phyloP scores from a whole-genome alignment of 2,329 filamentous ascomycete genomes.

The Trichothecium sympodiale region DNA sequence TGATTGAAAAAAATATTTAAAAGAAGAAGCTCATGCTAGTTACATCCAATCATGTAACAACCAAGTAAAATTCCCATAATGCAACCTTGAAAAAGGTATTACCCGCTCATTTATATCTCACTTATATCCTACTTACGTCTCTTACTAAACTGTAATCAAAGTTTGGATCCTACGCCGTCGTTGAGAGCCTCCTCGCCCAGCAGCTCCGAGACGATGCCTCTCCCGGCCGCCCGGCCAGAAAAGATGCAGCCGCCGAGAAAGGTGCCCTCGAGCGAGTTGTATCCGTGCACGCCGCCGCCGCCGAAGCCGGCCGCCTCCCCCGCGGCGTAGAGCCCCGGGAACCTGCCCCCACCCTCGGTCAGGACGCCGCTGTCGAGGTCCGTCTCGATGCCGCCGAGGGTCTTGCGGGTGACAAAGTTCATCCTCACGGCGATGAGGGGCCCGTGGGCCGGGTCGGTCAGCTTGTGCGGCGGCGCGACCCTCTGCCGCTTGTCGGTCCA shows the following conservation, averaged over 20 bases:
- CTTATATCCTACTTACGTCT: too few relatives aligned
- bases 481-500: conserved; percentile 41
- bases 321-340: conserved; percentile 47
- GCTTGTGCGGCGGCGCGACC: conserved; percentile 39
- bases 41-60: too few relatives aligned
- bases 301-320: conserved; percentile 51
- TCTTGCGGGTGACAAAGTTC: conserved; percentile 51
- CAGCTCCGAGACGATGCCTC: conserved; percentile 39
- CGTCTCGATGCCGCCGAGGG: conserved; percentile 49
- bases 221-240: conserved; percentile 44
- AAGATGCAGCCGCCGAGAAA: conserved; percentile 55
- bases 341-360: conserved; percentile 32
- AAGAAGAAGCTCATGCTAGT: too few relatives aligned
- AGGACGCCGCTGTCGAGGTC: conserved; percentile 46
- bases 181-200: conserved; percentile 1
- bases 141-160: too few relatives aligned
- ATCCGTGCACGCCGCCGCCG: conserved; percentile 51
- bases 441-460: conserved; percentile 42
- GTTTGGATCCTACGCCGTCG: too few relatives aligned
- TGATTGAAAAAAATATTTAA: too few relatives aligned
- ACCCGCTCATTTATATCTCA: too few relatives aligned
- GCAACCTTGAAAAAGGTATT: too few relatives aligned
- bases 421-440: conserved; percentile 50
- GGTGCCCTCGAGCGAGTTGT: conserved; percentile 50
- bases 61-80: too few relatives aligned